Evolutionary conservation across 805 yeast species (phyloP).

Genomic region (Candida oleophila): DNA sequence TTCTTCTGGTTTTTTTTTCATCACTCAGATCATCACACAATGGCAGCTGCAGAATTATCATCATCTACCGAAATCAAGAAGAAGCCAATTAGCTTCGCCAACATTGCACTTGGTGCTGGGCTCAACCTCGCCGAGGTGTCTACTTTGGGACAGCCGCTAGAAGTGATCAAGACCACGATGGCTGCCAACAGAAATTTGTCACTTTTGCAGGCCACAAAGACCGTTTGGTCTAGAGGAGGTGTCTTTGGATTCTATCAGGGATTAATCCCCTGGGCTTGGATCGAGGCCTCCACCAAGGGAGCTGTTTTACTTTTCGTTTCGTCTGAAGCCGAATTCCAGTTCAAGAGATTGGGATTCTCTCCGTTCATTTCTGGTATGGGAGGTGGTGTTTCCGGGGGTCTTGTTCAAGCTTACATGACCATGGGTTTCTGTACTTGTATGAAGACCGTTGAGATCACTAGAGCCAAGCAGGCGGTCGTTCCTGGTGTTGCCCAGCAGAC

Average conservation of each 20-base stretch:
- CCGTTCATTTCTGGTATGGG: constrained; percentile 85
- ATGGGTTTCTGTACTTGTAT: constrained; percentile 99
- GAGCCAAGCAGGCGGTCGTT: constrained; percentile 67
- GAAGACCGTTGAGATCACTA: constrained; percentile 98
- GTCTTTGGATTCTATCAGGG: constrained; percentile 93
- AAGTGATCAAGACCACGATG: constrained; percentile 95
- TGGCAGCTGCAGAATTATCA: not conserved
- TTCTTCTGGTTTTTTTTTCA: too few relatives aligned
- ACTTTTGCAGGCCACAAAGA: constrained; percentile 62
- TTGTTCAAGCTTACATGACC: constrained; percentile 93
- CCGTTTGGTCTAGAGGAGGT: constrained; percentile 95
- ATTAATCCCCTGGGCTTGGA: constrained; percentile 99
- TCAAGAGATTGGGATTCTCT: constrained; percentile 56
- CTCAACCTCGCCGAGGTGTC: constrained; percentile 90
- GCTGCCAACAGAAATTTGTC: constrained; percentile 87
- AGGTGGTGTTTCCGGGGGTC: constrained; percentile 95
- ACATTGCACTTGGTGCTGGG: constrained; percentile 91
- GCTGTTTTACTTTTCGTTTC: constrained; percentile 92
- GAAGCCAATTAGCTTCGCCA: constrained; percentile 85
- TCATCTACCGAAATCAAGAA: constrained; percentile 49
- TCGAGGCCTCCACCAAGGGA: constrained; percentile 98
- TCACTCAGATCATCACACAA: not conserved
- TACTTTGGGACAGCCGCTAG: constrained; percentile 94
- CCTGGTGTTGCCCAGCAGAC: constrained; percentile 71
- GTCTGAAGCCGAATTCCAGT: constrained; percentile 84